These are phyloP conservation scores for Penicillium canescens DNA, from an alignment of 495 filamentous ascomycete genomes.

Conservation along the genomic window DNA sequence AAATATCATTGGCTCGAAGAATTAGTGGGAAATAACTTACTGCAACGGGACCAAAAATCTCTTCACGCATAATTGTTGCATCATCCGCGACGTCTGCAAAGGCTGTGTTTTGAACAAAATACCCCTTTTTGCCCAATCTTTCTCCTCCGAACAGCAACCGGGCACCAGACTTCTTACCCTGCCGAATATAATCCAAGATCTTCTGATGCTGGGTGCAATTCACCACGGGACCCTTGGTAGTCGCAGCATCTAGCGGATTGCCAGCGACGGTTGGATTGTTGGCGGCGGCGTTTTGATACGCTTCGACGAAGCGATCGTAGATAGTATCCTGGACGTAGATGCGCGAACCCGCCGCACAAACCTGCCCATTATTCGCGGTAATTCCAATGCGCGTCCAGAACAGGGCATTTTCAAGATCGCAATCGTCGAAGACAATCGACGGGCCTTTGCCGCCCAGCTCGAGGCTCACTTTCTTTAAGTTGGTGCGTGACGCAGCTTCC, in stretches of 20 bases:
- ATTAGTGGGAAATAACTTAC: no score
- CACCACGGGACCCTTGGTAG: conserved; percentile 79
- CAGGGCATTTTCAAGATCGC: conserved; percentile 42
- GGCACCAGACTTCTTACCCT: conserved; percentile 76
- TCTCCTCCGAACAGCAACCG: conserved; percentile 71
- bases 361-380: conserved; percentile 52
- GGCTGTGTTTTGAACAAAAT: conserved; percentile 50
- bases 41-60: conserved; percentile 53
- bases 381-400: conserved; percentile 43
- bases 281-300: conserved; percentile 13
- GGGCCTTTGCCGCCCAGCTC: conserved; percentile 50
- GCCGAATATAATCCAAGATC: conserved; percentile 76
- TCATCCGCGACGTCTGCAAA: conserved; percentile 43
- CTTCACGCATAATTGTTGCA: conserved; percentile 44
- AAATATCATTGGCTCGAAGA: no score
- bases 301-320: conserved; percentile 51
- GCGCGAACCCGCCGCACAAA: conserved; percentile 52
- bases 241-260: conserved; percentile 72
- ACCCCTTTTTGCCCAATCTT: conserved; percentile 37
- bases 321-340: conserved; percentile 57
- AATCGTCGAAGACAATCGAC: conserved; percentile 45
- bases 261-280: conserved; percentile 52
- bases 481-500: conserved; percentile 37
- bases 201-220: conserved; percentile 77
- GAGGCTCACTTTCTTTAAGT: conserved; percentile 50